Evolutionary conservation across 2,329 filamentous ascomycete species (phyloP).

Genomic region (Botrytis squamosa): DNA sequence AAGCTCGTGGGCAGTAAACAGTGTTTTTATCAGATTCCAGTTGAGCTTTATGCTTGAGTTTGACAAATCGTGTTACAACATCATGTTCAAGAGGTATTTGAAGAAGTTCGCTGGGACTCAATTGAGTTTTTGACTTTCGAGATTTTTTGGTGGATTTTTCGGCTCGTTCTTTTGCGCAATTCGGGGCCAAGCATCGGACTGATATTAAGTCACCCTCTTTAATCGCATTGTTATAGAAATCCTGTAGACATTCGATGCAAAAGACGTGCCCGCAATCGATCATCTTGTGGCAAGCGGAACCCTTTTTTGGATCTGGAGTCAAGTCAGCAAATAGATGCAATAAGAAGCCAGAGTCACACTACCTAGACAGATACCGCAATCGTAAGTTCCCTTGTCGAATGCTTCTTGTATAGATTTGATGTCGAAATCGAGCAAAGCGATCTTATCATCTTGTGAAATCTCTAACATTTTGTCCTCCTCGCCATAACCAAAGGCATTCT

Average conservation of each 20-base stretch:
- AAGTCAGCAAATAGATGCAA: constrained; percentile 22
- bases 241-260: constrained; percentile 80
- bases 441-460: constrained; percentile 59
- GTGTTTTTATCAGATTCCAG: constrained; percentile 90
- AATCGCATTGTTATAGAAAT: constrained; percentile 89
- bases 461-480: constrained; percentile 49
- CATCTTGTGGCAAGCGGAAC: constrained; percentile 75
- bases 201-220: constrained; percentile 76
- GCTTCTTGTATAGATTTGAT: constrained; percentile 68
- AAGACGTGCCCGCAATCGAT: constrained; percentile 87
- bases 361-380: constrained; percentile 81
- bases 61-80: constrained; percentile 80
- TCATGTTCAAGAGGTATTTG: constrained; percentile 71
- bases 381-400: constrained; percentile 82
- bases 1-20: constrained; percentile 85
- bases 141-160: constrained; percentile 44
- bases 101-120: constrained; percentile 81
- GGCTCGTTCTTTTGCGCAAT: constrained; percentile 66
- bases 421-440: constrained; percentile 75
- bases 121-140: constrained; percentile 62
- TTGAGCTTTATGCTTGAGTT: constrained; percentile 87
- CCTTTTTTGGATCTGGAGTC: constrained; percentile 78
- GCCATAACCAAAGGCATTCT: constrained; percentile 59
- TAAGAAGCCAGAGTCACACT: constrained; percentile 30
- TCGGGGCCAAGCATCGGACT: constrained; percentile 77